A percentile compares a stretch with the other conserved stretches of the same genome.
These are phyloP conservation scores for Lactifluus pinguis DNA, from an alignment of 768 basidiomycete genomes.

Conservation along the genomic window DNA sequence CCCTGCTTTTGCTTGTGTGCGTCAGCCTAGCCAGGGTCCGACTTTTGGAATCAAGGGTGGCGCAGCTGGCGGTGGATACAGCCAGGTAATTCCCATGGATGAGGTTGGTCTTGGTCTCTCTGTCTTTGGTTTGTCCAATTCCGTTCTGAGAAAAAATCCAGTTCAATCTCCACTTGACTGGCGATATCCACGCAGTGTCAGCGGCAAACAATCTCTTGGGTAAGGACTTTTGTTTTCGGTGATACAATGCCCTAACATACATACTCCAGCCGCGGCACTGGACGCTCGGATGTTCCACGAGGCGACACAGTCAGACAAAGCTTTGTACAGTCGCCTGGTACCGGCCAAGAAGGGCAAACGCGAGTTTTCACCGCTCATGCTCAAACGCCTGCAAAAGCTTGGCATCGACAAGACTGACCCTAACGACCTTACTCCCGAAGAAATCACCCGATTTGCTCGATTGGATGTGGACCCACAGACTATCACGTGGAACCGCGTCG, in stretches of 20 bases:
- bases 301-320: slow-evolving; percentile 91
- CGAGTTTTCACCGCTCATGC: slow-evolving; percentile 92
- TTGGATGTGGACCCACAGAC: slow-evolving; percentile 86
- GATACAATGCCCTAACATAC: not conserved
- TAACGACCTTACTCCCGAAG: slow-evolving; percentile 85
- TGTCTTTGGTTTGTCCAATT: not conserved
- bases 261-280: slow-evolving; percentile 71
- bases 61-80: slow-evolving; percentile 96
- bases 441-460: slow-evolving; percentile 82
- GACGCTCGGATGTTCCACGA: slow-evolving; percentile 99
- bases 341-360: slow-evolving; percentile 91
- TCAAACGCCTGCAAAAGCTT: slow-evolving; percentile 90
- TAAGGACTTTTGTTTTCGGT: slow-evolving; percentile 25
- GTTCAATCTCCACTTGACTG: slow-evolving; percentile 95
- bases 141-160: slow-evolving; percentile 24
- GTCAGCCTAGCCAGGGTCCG: slow-evolving; percentile 97
- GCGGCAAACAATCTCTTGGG: slow-evolving; percentile 96
- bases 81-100: slow-evolving; percentile 99
- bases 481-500: slow-evolving; percentile 96
- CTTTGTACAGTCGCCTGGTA: slow-evolving; percentile 84
- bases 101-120: slow-evolving; percentile 42
- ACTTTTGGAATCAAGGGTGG: slow-evolving; percentile 99
- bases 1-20: slow-evolving; percentile 90
- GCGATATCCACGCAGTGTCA: slow-evolving; percentile 96
- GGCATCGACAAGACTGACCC: slow-evolving; percentile 93